Conservation (phyloP, 257 asterid species). For the Cordia subcordata region DNA sequence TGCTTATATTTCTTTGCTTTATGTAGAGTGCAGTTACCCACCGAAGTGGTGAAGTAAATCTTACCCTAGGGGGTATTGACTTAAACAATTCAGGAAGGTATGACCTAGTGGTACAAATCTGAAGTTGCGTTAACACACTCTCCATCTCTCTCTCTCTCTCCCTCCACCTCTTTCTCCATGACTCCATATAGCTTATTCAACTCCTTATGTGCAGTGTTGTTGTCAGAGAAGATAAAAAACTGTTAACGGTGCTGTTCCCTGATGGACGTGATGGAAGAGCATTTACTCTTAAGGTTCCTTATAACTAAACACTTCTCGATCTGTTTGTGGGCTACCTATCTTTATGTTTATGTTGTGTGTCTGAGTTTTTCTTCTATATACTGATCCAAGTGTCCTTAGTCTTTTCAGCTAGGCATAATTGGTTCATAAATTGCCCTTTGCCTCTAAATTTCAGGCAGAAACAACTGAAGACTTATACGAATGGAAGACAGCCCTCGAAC, state of each 20-base stretch:
- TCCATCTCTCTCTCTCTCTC: neutral
- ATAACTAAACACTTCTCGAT: neutral
- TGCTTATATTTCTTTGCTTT: slow-evolving; percentile 5
- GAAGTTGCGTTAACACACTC: neutral
- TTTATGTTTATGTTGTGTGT: neutral
- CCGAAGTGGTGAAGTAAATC: slow-evolving; percentile 91
- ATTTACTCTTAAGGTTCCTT: slow-evolving; percentile 79
- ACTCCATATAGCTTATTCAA: slow-evolving; percentile 16
- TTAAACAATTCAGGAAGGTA: slow-evolving; percentile 97
- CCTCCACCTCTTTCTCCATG: slow-evolving; percentile 1
- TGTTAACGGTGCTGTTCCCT: slow-evolving; percentile 80
- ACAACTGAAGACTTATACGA: slow-evolving; percentile 81
- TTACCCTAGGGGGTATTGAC: slow-evolving; percentile 92
- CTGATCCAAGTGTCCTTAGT: neutral
- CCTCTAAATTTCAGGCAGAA: slow-evolving; percentile 60
- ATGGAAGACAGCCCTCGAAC: slow-evolving; percentile 94
- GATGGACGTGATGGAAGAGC: slow-evolving; percentile 98
- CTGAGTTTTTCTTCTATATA: neutral
- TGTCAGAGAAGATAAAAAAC: slow-evolving; percentile 90
- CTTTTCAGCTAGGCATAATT: neutral
- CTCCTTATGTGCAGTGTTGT: slow-evolving; percentile 62
- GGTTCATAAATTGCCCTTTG: slow-evolving; percentile 6
- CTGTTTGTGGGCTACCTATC: neutral
- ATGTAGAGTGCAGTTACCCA: slow-evolving; percentile 81
- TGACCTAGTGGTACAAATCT: neutral